These are phyloP conservation scores for Rheum nobile DNA, from an alignment of 148 eudicot species.

Conservation along the genomic window DNA sequence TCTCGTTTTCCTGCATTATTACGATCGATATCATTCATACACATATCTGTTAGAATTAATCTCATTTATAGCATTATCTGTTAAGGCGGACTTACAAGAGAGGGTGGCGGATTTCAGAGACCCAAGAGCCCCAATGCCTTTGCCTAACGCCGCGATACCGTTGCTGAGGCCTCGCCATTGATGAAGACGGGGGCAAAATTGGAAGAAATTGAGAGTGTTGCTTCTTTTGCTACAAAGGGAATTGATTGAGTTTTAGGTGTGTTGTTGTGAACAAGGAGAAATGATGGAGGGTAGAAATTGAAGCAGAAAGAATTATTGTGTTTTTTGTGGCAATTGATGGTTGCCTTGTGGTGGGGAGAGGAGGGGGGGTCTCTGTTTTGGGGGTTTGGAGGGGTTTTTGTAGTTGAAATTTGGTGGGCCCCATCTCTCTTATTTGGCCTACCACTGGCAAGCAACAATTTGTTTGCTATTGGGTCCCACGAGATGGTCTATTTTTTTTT, in stretches of 20 bases:
- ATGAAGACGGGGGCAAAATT: not conserved
- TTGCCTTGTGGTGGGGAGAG: not conserved
- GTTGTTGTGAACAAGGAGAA: not conserved
- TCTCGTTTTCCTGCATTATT: constrained; percentile 52
- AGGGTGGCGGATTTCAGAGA: constrained; percentile 82
- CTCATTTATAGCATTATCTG: no score
- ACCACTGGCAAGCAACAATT: not conserved
- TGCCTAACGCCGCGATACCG: constrained; percentile 71
- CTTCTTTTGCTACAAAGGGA: not conserved
- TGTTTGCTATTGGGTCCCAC: not conserved
- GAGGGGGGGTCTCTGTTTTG: not conserved
- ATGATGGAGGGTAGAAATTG: constrained; percentile 4
- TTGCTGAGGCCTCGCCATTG: constrained; percentile 70
- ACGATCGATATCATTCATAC: not conserved
- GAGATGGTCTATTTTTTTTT: no score
- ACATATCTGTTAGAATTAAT: not conserved
- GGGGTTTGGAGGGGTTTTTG: constrained; percentile 5
- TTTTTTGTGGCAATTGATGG: not conserved
- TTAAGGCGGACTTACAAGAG: constrained; percentile 53
- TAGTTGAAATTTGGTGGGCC: not conserved
- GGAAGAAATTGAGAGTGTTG: not conserved
- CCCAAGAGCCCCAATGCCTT: constrained; percentile 95
- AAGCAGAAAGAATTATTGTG: constrained; percentile 9
- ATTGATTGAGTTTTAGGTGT: no score
- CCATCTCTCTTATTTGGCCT: not conserved